A percentile compares a stretch with the other conserved stretches of the same genome.
phyloP scores from a whole-genome alignment of 169 alveolate genomes.

The Plasmodium gonderi region DNA sequence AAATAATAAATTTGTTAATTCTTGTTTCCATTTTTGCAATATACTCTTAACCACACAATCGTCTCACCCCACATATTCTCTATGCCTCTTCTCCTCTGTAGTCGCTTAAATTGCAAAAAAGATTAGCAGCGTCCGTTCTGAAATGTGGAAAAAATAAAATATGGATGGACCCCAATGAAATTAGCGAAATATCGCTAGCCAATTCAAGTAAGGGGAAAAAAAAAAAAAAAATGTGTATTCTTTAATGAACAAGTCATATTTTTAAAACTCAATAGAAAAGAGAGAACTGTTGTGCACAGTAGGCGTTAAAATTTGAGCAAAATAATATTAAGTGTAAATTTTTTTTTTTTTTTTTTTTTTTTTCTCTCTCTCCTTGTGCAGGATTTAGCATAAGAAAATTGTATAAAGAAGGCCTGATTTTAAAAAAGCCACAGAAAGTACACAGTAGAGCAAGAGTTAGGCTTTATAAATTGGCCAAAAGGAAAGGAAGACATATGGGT shows the following conservation, averaged over 20 bases:
- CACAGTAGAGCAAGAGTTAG: constrained; percentile 97
- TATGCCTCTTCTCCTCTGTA: constrained; percentile 30
- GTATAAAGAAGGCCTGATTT: constrained; percentile 96
- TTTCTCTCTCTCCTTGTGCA: background rate
- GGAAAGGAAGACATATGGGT: constrained; percentile 98
- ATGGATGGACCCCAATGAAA: constrained; percentile 99
- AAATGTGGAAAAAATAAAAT: constrained; percentile 97
- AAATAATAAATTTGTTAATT: too few species aligned
- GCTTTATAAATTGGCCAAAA: constrained; percentile 93
- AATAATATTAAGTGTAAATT: too few species aligned
- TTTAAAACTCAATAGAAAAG: background rate
- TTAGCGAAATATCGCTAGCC: constrained; percentile 97
- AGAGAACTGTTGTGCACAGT: too few species aligned
- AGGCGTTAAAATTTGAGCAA: too few species aligned
- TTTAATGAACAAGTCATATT: background rate
- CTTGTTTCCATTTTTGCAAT: too few species aligned
- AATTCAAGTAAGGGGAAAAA: constrained; percentile 93
- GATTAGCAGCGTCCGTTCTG: constrained; percentile 97
- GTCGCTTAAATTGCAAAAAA: constrained; percentile 95
- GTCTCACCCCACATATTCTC: background rate
- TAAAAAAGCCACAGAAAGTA: constrained; percentile 96
- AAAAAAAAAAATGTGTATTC: constrained; percentile 11
- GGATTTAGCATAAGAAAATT: constrained; percentile 94
- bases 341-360: background rate
- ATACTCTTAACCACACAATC: too few species aligned